Evolutionary conservation across 306 rosid species (phyloP).

Genomic region (Lithocarpus polystachyus): DNA sequence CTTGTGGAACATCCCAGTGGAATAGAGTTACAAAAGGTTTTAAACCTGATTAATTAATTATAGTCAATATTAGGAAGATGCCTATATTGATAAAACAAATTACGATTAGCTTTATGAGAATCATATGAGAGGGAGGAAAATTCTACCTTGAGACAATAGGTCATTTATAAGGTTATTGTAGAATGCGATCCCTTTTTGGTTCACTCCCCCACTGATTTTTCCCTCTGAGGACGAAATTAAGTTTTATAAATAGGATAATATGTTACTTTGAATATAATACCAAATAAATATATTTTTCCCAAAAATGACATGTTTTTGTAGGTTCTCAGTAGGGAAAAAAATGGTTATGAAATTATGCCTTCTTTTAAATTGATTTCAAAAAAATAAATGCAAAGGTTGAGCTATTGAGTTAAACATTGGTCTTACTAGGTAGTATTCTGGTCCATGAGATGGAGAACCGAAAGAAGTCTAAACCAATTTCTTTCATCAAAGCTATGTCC

Average conservation of each 20-base stretch:
- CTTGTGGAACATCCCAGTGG: conserved; percentile 61
- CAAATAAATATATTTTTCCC: too few relatives aligned
- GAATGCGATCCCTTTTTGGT: conserved; percentile 37
- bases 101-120: neutral
- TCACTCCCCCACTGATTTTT: conserved; percentile 14
- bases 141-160: conserved; percentile 36
- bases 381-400: too few relatives aligned
- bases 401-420: too few relatives aligned
- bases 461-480: conserved; percentile 49
- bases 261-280: too few relatives aligned
- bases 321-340: too few relatives aligned
- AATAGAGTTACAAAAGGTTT: conserved; percentile 55
- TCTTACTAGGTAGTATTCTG: conserved; percentile 45
- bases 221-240: neutral
- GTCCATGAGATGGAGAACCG: conserved; percentile 61
- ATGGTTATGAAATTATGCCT: too few relatives aligned
- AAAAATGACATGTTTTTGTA: too few relatives aligned
- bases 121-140: neutral
- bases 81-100: too few relatives aligned
- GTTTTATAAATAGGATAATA: neutral
- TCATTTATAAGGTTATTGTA: conserved; percentile 48
- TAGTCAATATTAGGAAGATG: neutral
- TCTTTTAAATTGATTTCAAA: too few relatives aligned
- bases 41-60: conserved; percentile 16
- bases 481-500: conserved; percentile 39